These are phyloP conservation scores for Suhomyces atakaporum DNA, from an alignment of 1,139 yeast species.

Conservation along the genomic window DNA sequence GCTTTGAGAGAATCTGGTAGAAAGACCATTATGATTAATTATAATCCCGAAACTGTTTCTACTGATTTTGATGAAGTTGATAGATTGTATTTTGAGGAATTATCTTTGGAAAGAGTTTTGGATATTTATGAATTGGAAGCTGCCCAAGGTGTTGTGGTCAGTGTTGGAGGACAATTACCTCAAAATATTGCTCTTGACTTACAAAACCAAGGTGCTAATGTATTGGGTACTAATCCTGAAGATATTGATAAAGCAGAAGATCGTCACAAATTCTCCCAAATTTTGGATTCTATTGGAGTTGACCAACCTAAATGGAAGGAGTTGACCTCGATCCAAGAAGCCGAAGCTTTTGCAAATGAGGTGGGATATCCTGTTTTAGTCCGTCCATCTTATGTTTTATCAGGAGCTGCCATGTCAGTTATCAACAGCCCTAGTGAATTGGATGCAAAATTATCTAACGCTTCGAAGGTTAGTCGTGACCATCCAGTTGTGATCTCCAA, in stretches of 20 bases:
- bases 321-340: constrained; percentile 81
- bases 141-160: constrained; percentile 88
- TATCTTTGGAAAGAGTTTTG: constrained; percentile 93
- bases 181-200: constrained; percentile 90
- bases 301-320: constrained; percentile 99
- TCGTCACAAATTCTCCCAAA: constrained; percentile 95
- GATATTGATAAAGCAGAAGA: constrained; percentile 98
- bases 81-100: constrained; percentile 92
- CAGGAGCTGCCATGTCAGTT: constrained; percentile 99
- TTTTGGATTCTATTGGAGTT: constrained; percentile 81
- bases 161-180: constrained; percentile 97
- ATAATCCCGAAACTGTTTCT: constrained; percentile 97
- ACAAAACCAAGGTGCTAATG: constrained; percentile 82
- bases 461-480: constrained; percentile 90
- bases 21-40: constrained; percentile 94
- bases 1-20: constrained; percentile 85
- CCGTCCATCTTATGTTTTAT: constrained; percentile 94
- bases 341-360: constrained; percentile 77
- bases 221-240: constrained; percentile 91
- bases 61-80: constrained; percentile 99
- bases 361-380: constrained; percentile 96
- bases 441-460: constrained; percentile 76
- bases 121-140: constrained; percentile 94
- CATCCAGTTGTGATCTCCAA: constrained; percentile 97
- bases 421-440: constrained; percentile 77